Conservation (phyloP, 345 rosid species). For the Eucalyptus pumila region DNA sequence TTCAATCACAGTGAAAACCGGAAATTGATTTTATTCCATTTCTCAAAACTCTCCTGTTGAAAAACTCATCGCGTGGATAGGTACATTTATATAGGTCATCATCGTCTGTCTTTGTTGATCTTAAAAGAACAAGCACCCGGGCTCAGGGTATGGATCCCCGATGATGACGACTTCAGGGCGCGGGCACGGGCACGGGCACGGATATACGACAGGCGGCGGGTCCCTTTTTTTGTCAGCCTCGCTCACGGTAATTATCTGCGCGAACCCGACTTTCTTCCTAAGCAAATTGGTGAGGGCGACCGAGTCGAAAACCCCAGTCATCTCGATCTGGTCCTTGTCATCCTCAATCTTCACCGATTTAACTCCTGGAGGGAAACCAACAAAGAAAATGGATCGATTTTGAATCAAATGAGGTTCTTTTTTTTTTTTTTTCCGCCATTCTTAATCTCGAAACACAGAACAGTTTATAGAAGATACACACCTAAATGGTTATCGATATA, state of each 20-base stretch:
- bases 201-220: not conserved
- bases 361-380: not conserved
- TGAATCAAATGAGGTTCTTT: not conserved
- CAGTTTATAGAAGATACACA: not conserved
- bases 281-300: not conserved
- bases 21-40: not conserved
- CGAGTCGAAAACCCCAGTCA: not conserved
- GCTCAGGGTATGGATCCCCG: not conserved
- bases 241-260: not conserved
- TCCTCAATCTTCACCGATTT: not conserved
- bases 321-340: not conserved
- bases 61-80: not conserved
- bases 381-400: not conserved
- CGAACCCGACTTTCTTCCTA: not conserved
- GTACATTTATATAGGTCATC: not conserved
- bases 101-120: not conserved
- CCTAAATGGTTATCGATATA: not conserved
- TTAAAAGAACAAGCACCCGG: not conserved
- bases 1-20: not conserved
- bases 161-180: not conserved
- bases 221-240: fast-evolving
- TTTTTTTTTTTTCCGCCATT: not conserved
- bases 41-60: not conserved
- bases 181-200: not conserved
- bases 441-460: not conserved